phyloP scores from a whole-genome alignment of 495 filamentous ascomycete genomes.

The Geopyxis carbonaria region DNA sequence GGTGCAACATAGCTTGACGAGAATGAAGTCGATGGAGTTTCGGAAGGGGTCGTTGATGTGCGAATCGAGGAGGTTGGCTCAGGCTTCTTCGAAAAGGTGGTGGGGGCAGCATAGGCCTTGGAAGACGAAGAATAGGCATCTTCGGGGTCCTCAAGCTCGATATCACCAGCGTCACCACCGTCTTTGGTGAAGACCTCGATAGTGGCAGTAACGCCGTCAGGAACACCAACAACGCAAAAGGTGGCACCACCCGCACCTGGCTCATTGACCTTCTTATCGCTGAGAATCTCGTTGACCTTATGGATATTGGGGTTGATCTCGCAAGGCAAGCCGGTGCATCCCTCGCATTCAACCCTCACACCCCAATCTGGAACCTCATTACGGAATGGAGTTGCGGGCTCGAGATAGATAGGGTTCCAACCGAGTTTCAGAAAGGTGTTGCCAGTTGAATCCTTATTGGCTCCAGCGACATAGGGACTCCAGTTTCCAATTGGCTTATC shows the following conservation, averaged over 20 bases:
- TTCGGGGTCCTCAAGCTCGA: neutral
- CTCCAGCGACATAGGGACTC: conserved; percentile 62
- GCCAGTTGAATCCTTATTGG: conserved; percentile 48
- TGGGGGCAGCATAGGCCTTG: too few species aligned
- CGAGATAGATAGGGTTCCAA: conserved; percentile 63
- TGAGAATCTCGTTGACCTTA: conserved; percentile 42
- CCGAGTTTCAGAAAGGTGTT: conserved; percentile 60
- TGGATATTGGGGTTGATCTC: conserved; percentile 48
- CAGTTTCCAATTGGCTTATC: conserved; percentile 58
- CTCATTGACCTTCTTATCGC: conserved; percentile 18
- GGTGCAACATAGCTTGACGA: too few species aligned
- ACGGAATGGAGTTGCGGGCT: conserved; percentile 38
- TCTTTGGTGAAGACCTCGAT: conserved; percentile 44
- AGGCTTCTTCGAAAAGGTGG: too few species aligned
- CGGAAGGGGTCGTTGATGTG: too few species aligned
- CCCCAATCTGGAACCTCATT: conserved; percentile 46
- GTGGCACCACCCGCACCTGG: conserved; percentile 50
- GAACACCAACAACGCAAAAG: conserved; percentile 67
- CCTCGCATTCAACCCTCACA: conserved; percentile 50
- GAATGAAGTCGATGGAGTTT: too few species aligned
- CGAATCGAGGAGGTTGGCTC: too few species aligned
- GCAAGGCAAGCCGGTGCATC: conserved; percentile 61
- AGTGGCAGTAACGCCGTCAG: conserved; percentile 47
- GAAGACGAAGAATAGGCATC: too few species aligned
- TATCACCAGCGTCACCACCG: conserved; percentile 15